Base-by-base conservation (phyloP, 2,329 filamentous ascomycete species). In the Trichoderma semiorbis region DNA sequence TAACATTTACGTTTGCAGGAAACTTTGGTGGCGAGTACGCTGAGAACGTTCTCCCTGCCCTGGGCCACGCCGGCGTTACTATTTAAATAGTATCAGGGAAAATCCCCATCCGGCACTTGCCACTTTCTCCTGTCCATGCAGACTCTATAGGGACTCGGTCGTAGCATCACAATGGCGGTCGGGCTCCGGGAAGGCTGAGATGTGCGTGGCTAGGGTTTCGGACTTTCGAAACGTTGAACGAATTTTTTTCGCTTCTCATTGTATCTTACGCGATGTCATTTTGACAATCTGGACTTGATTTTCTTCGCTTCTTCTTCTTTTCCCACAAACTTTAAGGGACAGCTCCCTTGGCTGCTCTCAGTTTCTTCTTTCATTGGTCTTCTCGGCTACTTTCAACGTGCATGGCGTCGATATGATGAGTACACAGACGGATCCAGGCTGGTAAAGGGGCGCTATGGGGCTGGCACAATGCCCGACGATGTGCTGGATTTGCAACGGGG, bases 1-100 rank as follows among this genome's bases (percentile, higher is more conserved):
- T 69, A 47, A 65, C 30, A 71, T 62, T 43, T 30, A 61, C 26
- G 21, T 26, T 32, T 6, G 0, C 32, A 87, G 87, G 87, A 75
- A 89, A 90, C 81, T 82, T 85, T 60, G 84, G 80, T 55, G 87
- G 86, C 73, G 73, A 78, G 34, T 89, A 88, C 74, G 85, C 76
- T 72, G 73, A 74, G 14, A 89, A 90, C 77, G 85, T 90, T 47
- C 76, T 84, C 63, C 74, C 76, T 50, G 83, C 87, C 47, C 71
- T 74, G 24, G 78, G 79, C 50, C 50, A 76, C 14, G 65, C 74
- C 57, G 72, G 69, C 10, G 72, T 78, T 34, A 73, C 72, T 63
- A 74, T 80, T 39, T 81, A 81, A 78, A 18, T 26, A n/a, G 28
- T 36, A 16, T 10, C 50, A 16, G 34, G 39, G 39, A 43, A 43